Evolutionary conservation across 306 rosid species (phyloP), one percentile per base, ranked within the genome.

Genomic region (Trifolium dubium): DNA sequence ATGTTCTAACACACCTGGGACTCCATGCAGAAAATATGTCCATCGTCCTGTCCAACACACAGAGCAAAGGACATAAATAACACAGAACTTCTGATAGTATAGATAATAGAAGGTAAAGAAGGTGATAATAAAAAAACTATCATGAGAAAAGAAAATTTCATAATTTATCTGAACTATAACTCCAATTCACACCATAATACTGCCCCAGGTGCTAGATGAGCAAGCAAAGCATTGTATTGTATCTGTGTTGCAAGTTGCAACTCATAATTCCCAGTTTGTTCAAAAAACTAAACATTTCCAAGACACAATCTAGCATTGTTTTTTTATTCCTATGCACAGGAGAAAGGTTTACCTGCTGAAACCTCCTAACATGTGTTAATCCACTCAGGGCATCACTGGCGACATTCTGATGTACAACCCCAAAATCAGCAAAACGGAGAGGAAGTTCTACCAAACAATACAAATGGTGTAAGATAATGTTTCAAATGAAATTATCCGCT

Each of bases 311-410:
- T 23, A 23, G 23, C 23, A 23, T 23, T 23, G 23, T 23, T 23
- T 23, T 23, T 23, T 23, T 23, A 23, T 23, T 23, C 23, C 23
- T 23, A 23, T 23, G 17, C 39, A 54, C 14, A 10, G 15, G 63
- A 64, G 55, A 30, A 58, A 69, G 47, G 18, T 47, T 67, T 80
- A 91, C 98, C 98, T 93, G 98, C 83, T 88, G 96, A 86, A 93
- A 89, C 80, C 97, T 91, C 82, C 96, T 78, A 30, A 88, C 92
- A 39, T 96, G 94, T 39, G 97, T 91, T 71, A 93, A 83, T 76
- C 98, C 98, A 86, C 92, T 89, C 74, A 93, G 80, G 46, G 92
- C 94, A 69, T 96, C 98, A 83, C 96, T 93, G 55, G 98, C 98
- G 83, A 91, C 97, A 85, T 93, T 93, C 30, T 96, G 89, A 81